These are phyloP conservation scores for Phytophthora fragariae DNA, from an alignment of 352 stramenopile species.

Conservation along the genomic window DNA sequence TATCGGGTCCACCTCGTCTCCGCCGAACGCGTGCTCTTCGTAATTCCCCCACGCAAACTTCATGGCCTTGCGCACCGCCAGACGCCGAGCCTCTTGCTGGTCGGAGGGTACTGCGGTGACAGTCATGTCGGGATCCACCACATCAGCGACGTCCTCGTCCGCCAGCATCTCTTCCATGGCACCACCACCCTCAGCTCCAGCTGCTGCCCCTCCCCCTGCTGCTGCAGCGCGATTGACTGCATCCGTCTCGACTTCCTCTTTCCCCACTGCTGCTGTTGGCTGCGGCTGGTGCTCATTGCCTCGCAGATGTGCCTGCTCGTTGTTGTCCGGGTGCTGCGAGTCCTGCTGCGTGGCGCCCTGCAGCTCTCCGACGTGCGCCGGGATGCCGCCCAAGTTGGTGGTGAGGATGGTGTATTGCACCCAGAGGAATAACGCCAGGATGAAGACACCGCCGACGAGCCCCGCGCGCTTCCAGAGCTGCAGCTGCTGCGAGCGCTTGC, in stretches of 20 bases:
- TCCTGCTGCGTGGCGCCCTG: slow-evolving; percentile 29
- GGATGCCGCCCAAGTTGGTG: slow-evolving; percentile 35
- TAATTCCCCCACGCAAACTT: slow-evolving; percentile 91
- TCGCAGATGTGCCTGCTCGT: slow-evolving; percentile 20
- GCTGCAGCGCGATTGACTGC: slow-evolving; percentile 5
- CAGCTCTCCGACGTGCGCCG: slow-evolving; percentile 32
- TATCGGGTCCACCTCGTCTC: slow-evolving; percentile 94
- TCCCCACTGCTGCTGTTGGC: neutral
- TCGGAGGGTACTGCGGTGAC: slow-evolving; percentile 27
- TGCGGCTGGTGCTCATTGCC: slow-evolving; percentile 8
- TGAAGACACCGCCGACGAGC: slow-evolving; percentile 14
- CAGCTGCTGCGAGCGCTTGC: slow-evolving; percentile 31
- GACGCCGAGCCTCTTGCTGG: slow-evolving; percentile 53
- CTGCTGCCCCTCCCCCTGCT: slow-evolving; percentile 1
- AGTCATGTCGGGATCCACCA: slow-evolving; percentile 30
- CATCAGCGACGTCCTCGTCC: slow-evolving; percentile 98
- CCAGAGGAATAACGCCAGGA: slow-evolving; percentile 49
- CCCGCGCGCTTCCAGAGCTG: slow-evolving; percentile 38
- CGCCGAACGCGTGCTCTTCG: slow-evolving; percentile 94
- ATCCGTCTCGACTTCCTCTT: slow-evolving; percentile 4
- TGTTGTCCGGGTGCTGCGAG: slow-evolving; percentile 5
- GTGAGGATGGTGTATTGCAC: slow-evolving; percentile 66
- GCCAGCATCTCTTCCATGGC: slow-evolving; percentile 94
- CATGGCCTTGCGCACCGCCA: slow-evolving; percentile 71
- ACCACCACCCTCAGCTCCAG: slow-evolving; percentile 4